Base-by-base conservation (phyloP, 805 yeast genomes). In the Metschnikowia peoriensis region DNA sequence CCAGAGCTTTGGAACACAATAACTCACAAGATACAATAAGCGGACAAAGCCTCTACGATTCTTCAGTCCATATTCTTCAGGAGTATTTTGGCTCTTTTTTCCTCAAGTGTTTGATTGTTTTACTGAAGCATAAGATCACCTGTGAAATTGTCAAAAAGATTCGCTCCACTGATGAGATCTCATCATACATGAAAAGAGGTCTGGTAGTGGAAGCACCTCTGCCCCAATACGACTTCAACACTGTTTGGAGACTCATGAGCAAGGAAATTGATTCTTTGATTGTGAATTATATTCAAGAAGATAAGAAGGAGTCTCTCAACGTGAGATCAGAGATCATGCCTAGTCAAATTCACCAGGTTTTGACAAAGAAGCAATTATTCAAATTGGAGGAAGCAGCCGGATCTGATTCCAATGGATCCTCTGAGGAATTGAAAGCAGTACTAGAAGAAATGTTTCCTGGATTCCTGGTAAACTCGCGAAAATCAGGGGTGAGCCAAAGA, bases 31-130 rank as follows among this genome's bases (percentile, higher is more conserved):
- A 66, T 29, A 51, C 59, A 12, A 55, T 67, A 29, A 66, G 67
- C 6, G 67, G 61, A n/a, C 61, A 53, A 38, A 59, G 58, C 34
- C 66, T 74, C 49, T 76, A 78, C 53, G 86, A 83, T 53, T 72
- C 77, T 10, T 67, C 81, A 11, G 79, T 84, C 0, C 66, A 78
- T 0, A 77, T 89, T 0, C 69, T 91, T 34, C 82, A 85, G 57
- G 90, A 89, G 55, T 76, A 90, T 40, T 86, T 88, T 56, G 82
- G 88, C 66, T 76, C 83, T 8, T 75, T 89, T n/a, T 90, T 87
- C 61, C 72, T 82, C 29, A 84, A 83, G 64, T 67, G 83, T 48
- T 68, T 85, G 40, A 76, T 83, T 27, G 82, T 88, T 5, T 67
- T 89, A 16, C 94, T 89, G 69, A 79, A 81, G 27, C 91, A 89